Base-by-base conservation (phyloP, 2,329 filamentous ascomycete genomes). In the Claviceps monticola region DNA sequence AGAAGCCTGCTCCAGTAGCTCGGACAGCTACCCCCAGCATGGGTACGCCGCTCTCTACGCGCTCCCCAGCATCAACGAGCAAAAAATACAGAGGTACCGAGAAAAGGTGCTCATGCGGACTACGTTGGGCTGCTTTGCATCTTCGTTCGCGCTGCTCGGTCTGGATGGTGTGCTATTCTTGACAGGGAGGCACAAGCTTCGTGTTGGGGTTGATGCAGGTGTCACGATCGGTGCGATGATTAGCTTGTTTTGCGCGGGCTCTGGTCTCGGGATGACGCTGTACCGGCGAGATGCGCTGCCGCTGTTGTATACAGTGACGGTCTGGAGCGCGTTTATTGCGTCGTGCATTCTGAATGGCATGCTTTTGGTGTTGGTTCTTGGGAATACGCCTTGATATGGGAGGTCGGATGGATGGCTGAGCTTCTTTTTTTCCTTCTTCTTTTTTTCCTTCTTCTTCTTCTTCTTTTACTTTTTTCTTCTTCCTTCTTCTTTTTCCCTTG, bases 191-290 rank as follows among this genome's bases (percentile, higher is more conserved):
- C 82, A 80, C 61, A 84, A 78, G 63, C 73, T 84, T 57, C 73
- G 77, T 4, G 73, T 80, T n/a, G 80, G 87, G 63, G 86, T 91
- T 3, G 84, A 90, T 59, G 79, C 78, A 0, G 86, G 82, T 8
- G 83, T 86, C 2, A 74, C 86, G 1, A 72, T 87, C 42, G 86
- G 84, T 9, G 80, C 84, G 16, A 74, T 86, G 36, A 72, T 78
- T 34, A 86, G 82, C 56, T 63, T 89, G 42, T 74, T 81, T 54
- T 81, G 81, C 59, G 79, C 79, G 0, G 78, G 80, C 46, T 70
- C 76, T 13, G 84, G 75, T 1, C 70, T 87, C 6, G 79, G 75
- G 37, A 74, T 77, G 62, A 74, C 78, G 56, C 62, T 83, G 13
- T 75, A 76, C 49, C 72, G 79, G 38, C 66, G 69, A 42, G 72